A percentile compares a stretch with the other conserved stretches of the same genome.
phyloP scores from a whole-genome alignment of 345 rosid genomes.

The Angophora floribunda region DNA sequence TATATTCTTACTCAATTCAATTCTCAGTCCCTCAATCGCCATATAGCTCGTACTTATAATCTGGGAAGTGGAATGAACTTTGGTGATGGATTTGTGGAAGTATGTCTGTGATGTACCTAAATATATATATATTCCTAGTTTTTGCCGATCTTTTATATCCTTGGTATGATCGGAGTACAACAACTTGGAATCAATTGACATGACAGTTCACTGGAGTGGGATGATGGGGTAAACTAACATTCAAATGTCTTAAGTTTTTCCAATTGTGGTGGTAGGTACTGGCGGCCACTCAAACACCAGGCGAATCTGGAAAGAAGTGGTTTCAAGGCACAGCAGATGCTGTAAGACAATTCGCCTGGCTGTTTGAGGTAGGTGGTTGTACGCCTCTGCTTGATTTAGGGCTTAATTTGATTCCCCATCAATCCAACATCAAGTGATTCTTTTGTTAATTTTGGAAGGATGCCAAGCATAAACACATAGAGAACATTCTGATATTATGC shows the following conservation, averaged over 20 bases:
- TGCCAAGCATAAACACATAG: slow-evolving; percentile 64
- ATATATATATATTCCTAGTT: not conserved
- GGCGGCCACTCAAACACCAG: slow-evolving; percentile 88
- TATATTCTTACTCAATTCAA: slow-evolving; percentile 85
- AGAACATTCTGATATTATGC: slow-evolving; percentile 72
- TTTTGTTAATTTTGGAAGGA: slow-evolving; percentile 25
- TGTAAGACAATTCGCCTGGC: slow-evolving; percentile 75
- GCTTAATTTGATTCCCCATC: not conserved
- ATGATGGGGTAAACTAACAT: not conserved
- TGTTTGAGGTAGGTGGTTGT: slow-evolving; percentile 51
- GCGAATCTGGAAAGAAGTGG: slow-evolving; percentile 81
- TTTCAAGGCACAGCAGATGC: slow-evolving; percentile 98
- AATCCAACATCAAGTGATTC: not conserved
- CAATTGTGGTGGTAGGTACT: slow-evolving; percentile 32
- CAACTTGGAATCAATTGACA: not conserved
- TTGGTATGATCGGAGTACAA: not conserved
- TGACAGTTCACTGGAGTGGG: not conserved
- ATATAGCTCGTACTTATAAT: slow-evolving; percentile 60
- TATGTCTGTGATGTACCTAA: slow-evolving; percentile 5
- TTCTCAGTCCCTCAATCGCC: slow-evolving; percentile 80
- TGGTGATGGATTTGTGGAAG: slow-evolving; percentile 80
- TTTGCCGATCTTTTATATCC: not conserved
- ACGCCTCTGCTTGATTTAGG: not conserved
- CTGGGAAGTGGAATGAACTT: slow-evolving; percentile 61
- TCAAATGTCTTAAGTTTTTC: not conserved